Evolutionary conservation across 352 stramenopile genomes (phyloP), one percentile per base, ranked within the genome.

Genomic region (Phytophthora pseudosyringae): DNA sequence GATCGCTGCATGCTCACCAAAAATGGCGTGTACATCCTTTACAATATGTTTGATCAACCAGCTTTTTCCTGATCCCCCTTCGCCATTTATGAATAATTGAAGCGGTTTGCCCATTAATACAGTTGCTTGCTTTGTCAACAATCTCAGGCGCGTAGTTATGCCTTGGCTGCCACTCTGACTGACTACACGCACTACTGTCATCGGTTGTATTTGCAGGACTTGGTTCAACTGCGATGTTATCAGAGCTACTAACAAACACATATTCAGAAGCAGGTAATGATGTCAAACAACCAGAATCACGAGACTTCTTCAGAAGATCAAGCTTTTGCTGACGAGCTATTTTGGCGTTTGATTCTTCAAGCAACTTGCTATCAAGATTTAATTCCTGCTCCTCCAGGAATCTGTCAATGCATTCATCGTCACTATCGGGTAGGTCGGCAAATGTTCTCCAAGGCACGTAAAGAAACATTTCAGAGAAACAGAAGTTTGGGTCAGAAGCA

Each of bases 1-100:
- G 0, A 33, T 35, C 1, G 13, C 11, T 2, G 10, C 2, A 8
- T 56, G 48, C 10, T 56, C 48, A 3, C 33, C 32, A 33, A 56
- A 56, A 4, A 35, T 12, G 10, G 9, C 26, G 9, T 56, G 48
- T 5, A 45, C 5, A 21, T 56, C 48, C 9, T 56, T 56, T 0
- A 56, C 33, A 25, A 56, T 56, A 15, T 56, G 48, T 4, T 4
- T 2, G n/a, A 56, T 56, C 4, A 47, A 9, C 41, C 21, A 47
- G 41, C 9, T 32, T 29, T 53, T 53, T 3, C 46, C 31, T 13
- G 33, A 45, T 2, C 32, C 48, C 0, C 48, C 33, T 26, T 45
- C 48, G 4, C 33, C 48, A 13, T 56, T 18, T 10, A 56, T 56
- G 25, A 45, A n/a, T 12, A 56, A 28, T 3, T 56, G 48, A 3